A percentile compares a stretch with the other conserved stretches of the same genome.
These are phyloP conservation scores for Fusarium lyarnte DNA, from an alignment of 2,329 filamentous ascomycete genomes.

Conservation along the genomic window DNA sequence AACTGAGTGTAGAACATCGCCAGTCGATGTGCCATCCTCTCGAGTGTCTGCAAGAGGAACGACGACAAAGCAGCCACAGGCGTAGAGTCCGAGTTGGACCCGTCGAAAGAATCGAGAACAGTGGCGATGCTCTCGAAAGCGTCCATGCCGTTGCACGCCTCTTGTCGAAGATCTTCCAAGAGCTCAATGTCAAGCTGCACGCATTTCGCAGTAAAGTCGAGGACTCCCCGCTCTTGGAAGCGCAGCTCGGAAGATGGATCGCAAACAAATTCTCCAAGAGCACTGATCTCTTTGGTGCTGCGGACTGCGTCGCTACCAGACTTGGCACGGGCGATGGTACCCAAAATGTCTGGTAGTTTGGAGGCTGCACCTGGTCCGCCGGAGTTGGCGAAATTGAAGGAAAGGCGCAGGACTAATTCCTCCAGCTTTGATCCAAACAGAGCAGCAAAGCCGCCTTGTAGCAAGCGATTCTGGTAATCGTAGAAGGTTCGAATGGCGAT, in stretches of 20 bases:
- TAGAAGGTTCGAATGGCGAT: conserved; percentile 63
- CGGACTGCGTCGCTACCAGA: conserved; percentile 56
- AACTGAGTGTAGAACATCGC: conserved; percentile 63
- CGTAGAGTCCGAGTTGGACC: conserved; percentile 50
- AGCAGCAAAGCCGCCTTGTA: conserved; percentile 61
- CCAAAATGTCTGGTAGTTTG: conserved; percentile 45
- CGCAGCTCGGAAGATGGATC: conserved; percentile 56
- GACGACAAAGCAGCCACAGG: conserved; percentile 53
- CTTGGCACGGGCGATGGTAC: conserved; percentile 39
- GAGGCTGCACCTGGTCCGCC: conserved; percentile 54
- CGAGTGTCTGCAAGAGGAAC: conserved; percentile 61
- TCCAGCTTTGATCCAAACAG: conserved; percentile 63
- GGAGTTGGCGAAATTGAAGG: conserved; percentile 59
- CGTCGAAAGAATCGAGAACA: conserved; percentile 33
- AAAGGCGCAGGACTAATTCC: conserved; percentile 62
- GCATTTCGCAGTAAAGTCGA: conserved; percentile 59
- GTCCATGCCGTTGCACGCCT: conserved; percentile 64
- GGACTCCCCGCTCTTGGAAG: conserved; percentile 62
- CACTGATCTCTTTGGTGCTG: conserved; percentile 59
- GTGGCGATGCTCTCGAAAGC: conserved; percentile 59
- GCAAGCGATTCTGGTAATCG: conserved; percentile 60
- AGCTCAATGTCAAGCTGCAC: conserved; percentile 63
- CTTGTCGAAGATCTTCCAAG: conserved; percentile 62
- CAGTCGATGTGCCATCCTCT: conserved; percentile 62
- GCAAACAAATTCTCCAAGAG: conserved; percentile 60